Percentiles rank a stretch among this genome's conserved stretches.
Evolutionary conservation across 805 yeast genomes (phyloP).

Genomic region (Spathaspora sp.): DNA sequence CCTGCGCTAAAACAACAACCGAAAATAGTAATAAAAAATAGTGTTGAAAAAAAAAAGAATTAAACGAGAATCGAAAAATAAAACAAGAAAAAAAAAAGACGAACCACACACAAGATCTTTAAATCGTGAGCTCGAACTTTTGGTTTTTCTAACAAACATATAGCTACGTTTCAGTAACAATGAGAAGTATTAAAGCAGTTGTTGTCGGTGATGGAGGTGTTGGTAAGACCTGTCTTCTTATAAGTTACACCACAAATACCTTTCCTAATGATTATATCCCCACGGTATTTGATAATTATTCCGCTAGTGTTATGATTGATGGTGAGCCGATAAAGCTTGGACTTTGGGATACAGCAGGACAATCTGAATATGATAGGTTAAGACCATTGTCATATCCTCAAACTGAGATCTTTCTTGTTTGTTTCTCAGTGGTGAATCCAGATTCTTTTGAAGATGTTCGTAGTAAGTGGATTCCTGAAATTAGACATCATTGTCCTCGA

Average conservation of each 20-base stretch:
- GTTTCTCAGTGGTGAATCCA: constrained; percentile 82
- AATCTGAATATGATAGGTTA: constrained; percentile 84
- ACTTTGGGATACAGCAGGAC: constrained; percentile 96
- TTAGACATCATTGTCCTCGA: constrained; percentile 75
- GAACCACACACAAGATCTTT: background rate
- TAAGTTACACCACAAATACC: constrained; percentile 86
- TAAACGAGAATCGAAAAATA: background rate
- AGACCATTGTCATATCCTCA: constrained; percentile 91
- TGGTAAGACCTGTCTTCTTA: constrained; percentile 86
- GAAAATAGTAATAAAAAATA: background rate
- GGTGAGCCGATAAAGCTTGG: constrained; percentile 81
- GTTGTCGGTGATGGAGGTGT: constrained; percentile 96
- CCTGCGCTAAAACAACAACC: background rate
- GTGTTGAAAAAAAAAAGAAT: no score
- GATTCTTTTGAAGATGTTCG: constrained; percentile 76
- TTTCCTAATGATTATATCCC: constrained; percentile 94
- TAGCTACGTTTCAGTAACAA: constrained; percentile 18
- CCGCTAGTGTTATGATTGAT: constrained; percentile 80
- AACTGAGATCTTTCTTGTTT: constrained; percentile 81
- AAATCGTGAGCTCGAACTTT: no score
- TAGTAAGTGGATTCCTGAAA: constrained; percentile 77
- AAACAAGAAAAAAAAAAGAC: background rate
- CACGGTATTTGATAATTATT: constrained; percentile 88
- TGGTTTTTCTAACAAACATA: no score
- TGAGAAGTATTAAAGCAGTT: constrained; percentile 89